Conservation (phyloP, 1,139 yeast species). For the Debaryomyces nepalensis region DNA sequence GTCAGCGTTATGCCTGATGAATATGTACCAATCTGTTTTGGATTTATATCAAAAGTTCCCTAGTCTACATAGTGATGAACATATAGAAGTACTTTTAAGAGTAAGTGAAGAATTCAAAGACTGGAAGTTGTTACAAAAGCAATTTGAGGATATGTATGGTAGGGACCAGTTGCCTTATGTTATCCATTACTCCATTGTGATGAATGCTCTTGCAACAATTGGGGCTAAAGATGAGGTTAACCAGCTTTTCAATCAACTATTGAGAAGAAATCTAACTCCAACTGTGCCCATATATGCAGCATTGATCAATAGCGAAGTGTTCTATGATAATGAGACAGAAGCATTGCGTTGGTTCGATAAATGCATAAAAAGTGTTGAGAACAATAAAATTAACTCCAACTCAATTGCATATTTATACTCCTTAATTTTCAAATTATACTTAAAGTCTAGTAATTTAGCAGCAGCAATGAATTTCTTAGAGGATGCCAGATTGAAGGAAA, state of each 20-base stretch:
- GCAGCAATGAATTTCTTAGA: conserved; percentile 48
- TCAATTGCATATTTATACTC: conserved; percentile 45
- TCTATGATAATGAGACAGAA: conserved; percentile 48
- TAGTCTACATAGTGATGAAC: conserved; percentile 37
- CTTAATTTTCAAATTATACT: conserved; percentile 43
- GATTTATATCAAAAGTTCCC: conserved; percentile 30
- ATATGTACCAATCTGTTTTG: conserved; percentile 31
- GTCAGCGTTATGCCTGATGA: conserved; percentile 30
- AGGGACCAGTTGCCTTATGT: conserved; percentile 59
- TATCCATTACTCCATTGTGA: conserved; percentile 64
- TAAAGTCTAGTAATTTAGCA: conserved; percentile 40
- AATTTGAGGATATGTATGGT: conserved; percentile 66
- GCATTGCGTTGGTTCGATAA: conserved; percentile 33
- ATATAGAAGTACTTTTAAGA: conserved; percentile 49
- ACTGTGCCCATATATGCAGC: conserved; percentile 51
- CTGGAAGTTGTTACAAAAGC: conserved; percentile 63
- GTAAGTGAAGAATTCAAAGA: conserved; percentile 57
- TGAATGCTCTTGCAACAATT: conserved; percentile 62
- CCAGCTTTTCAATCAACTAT: conserved; percentile 52
- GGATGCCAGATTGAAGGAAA: conserved; percentile 31
- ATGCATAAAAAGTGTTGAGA: conserved; percentile 21
- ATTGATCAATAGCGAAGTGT: conserved; percentile 52
- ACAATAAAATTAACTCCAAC: conserved; percentile 27
- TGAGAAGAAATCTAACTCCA: conserved; percentile 53
- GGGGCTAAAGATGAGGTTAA: conserved; percentile 62